These are phyloP conservation scores for Populus hybrid DNA, from an alignment of 441 rosid species.

Conservation along the genomic window DNA sequence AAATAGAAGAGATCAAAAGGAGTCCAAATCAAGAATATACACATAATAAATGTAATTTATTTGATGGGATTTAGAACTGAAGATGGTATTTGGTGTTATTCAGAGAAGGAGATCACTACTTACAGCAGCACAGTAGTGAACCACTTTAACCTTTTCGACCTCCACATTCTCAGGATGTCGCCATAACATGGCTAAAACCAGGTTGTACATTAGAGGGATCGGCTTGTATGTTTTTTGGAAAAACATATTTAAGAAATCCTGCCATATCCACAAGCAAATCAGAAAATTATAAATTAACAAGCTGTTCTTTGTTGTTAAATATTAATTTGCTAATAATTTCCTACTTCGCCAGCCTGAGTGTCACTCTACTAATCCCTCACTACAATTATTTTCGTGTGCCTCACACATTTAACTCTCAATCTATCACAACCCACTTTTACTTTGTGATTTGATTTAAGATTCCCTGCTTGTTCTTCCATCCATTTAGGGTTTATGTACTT, in stretches of 20 bases:
- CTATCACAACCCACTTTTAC: too few relatives aligned
- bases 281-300: background rate
- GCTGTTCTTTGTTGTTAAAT: too few relatives aligned
- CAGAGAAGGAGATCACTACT: slow-evolving; percentile 1
- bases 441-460: too few relatives aligned
- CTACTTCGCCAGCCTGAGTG: too few relatives aligned
- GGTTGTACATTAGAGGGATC: slow-evolving; percentile 51
- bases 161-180: slow-evolving; percentile 64
- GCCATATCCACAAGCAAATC: background rate
- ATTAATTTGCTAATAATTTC: too few relatives aligned
- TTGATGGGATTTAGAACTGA: background rate
- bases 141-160: slow-evolving; percentile 55
- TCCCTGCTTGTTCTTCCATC: background rate
- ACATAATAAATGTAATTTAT: background rate
- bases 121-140: slow-evolving; percentile 72
- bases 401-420: too few relatives aligned
- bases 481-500: background rate
- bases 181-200: slow-evolving; percentile 76
- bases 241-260: slow-evolving; percentile 76
- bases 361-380: too few relatives aligned
- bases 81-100: background rate
- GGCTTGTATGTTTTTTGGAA: slow-evolving; percentile 61
- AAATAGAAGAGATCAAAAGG: background rate
- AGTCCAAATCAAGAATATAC: background rate
- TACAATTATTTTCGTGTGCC: too few relatives aligned